Conservation (phyloP, 495 filamentous ascomycete genomes). For the Penicillium paxilli region DNA sequence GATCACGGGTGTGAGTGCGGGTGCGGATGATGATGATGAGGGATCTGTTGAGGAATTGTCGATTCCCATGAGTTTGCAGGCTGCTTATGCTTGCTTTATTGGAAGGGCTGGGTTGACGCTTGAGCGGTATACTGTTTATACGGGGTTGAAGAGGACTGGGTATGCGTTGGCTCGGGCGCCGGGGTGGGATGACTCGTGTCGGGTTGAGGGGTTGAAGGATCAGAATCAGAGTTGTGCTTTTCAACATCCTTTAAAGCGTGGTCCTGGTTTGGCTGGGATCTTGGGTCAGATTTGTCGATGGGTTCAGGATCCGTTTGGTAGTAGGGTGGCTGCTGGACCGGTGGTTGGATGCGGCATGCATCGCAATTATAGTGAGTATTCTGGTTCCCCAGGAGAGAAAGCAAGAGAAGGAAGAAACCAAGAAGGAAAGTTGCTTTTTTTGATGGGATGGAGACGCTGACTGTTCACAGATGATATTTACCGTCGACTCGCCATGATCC, state of each 20-base stretch:
- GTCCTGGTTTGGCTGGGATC: conserved; percentile 35
- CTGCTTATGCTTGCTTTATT: conserved; percentile 79
- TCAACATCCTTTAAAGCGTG: conserved; percentile 14
- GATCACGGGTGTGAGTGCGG: conserved; percentile 26
- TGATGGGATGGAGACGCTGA: too few species aligned
- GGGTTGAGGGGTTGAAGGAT: conserved; percentile 6
- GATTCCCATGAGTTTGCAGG: conserved; percentile 84
- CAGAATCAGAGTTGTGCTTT: neutral
- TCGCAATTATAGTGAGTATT: conserved; percentile 61
- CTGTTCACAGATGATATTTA: conserved; percentile 70
- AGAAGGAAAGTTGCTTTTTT: too few species aligned
- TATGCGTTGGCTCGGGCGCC: conserved; percentile 76
- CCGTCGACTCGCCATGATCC: conserved; percentile 70
- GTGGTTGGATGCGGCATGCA: conserved; percentile 76
- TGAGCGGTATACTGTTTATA: conserved; percentile 87
- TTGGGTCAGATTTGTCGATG: conserved; percentile 34
- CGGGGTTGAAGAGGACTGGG: conserved; percentile 77
- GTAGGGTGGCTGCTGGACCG: conserved; percentile 56
- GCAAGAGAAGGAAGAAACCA: too few species aligned
- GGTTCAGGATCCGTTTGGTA: conserved; percentile 28
- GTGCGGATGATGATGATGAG: conserved; percentile 31
- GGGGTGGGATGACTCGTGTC: conserved; percentile 43
- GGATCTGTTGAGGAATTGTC: conserved; percentile 50
- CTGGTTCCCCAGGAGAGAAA: neutral
- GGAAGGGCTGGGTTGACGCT: conserved; percentile 64